Base-by-base conservation (phyloP, 331 rosid genomes). In the Saraca asoca region DNA sequence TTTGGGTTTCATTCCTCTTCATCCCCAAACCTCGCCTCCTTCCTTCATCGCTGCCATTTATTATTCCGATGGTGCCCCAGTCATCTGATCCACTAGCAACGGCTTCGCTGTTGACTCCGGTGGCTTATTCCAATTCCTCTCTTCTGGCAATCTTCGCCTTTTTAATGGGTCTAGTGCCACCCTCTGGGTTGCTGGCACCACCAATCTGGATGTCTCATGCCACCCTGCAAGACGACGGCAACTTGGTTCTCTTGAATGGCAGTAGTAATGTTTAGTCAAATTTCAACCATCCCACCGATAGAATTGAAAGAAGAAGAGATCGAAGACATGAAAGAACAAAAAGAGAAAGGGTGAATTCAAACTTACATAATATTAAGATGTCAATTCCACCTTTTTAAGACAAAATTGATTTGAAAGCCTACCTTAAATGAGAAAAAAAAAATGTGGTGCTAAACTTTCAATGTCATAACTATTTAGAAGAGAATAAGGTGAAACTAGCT, bases 171-270 rank as follows among this genome's bases (percentile, higher is more conserved):
- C 84, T 60, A 75, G 71, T 51, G 34, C 17, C 17, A 64, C 66
- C 50, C 7, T 81, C 29, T 84, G 84, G 86, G 73, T 64, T 12
- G 78, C 89, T 19, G 7, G 33, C 5, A 81, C 89, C 38, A 10
- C 77, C 49, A 43, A 35, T 63, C 80, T 9, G 20, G 86, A 84
- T 44, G 82, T 80, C 69, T 69, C 89, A 51, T 81, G 82, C 79
- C 10, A n/a, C 8, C 8, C 37, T 84, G n/a, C 45, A 56, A 5
- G 81, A 79, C 9, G 6, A 20, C 5, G 89, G 89, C 38, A 52
- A 81, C 61, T 34, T 84, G n/a, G 48, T 51, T 0, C 79, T 84
- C 16, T 44, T 5, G 0, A 84, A 76, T 46, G 29, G 62, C 2
- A 45, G 69, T 4, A 24, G 7, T 4, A 0, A 48, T 0, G 82